A percentile compares a stretch with the other conserved stretches of the same genome.
These are phyloP conservation scores for Neurospora tetraspora DNA, from an alignment of 495 filamentous ascomycete genomes.

Conservation along the genomic window DNA sequence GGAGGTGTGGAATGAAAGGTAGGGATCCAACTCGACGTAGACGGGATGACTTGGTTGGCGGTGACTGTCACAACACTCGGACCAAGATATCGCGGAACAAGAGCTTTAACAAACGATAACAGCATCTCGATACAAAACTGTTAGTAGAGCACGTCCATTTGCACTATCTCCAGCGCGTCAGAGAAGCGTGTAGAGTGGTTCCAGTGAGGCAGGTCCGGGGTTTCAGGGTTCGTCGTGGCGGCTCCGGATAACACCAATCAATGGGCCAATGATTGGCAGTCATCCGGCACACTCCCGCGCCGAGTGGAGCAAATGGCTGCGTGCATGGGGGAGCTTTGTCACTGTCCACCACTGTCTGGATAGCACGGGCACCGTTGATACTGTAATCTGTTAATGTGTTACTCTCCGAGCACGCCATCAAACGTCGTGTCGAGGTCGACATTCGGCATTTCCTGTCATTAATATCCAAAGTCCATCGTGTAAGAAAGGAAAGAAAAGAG, in stretches of 20 bases:
- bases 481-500: not conserved
- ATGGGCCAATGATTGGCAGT: not conserved
- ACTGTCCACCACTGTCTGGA: not conserved
- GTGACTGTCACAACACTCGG: no score
- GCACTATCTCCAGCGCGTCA: not conserved
- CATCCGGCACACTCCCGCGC: not conserved
- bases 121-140: not conserved
- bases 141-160: not conserved
- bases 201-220: not conserved
- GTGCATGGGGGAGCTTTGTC: not conserved
- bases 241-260: not conserved
- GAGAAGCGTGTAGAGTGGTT: not conserved
- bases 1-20: not conserved
- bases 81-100: not conserved
- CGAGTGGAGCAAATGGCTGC: not conserved
- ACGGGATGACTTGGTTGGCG: slow-evolving; percentile 18
- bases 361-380: not conserved
- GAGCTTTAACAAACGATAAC: not conserved
- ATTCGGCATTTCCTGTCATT: not conserved
- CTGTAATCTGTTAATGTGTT: not conserved
- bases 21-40: slow-evolving; percentile 8
- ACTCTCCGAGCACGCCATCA: not conserved
- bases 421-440: not conserved
- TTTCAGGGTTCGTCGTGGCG: not conserved
- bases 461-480: not conserved